Conservation (phyloP, 176 grass and related monocot species). For the Leersia perrieri region DNA sequence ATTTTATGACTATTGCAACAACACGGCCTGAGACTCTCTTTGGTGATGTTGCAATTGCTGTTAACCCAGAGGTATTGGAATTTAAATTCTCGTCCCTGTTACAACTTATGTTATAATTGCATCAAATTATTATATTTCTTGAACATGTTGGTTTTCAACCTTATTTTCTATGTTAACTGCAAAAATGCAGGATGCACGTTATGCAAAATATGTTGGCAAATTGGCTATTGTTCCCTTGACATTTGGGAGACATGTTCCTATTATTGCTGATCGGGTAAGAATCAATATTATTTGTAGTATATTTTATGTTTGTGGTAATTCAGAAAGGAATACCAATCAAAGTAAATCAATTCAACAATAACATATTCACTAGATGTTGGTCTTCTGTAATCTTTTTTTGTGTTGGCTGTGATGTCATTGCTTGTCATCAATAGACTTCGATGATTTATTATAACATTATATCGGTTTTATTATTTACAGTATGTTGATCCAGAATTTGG, state of each 20-base stretch:
- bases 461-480: constrained; percentile 56
- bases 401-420: not conserved
- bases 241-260: constrained; percentile 92
- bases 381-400: not conserved
- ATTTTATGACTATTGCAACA: constrained; percentile 95
- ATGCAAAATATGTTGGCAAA: constrained; percentile 74
- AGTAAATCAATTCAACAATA: constrained; percentile 24
- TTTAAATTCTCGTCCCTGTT: not conserved
- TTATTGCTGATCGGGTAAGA: constrained; percentile 89
- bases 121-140: constrained; percentile 23
- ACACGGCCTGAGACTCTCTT: constrained; percentile 96
- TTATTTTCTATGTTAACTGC: constrained; percentile 9
- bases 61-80: constrained; percentile 69
- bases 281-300: constrained; percentile 14
- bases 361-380: not conserved
- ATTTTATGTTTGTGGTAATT: constrained; percentile 20
- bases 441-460: constrained; percentile 16
- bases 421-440: not conserved
- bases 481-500: constrained; percentile 99
- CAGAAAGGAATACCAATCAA: constrained; percentile 15
- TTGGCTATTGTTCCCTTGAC: constrained; percentile 97
- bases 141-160: constrained; percentile 3
- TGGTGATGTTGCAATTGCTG: constrained; percentile 94
- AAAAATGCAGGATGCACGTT: constrained; percentile 85
- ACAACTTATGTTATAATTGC: not conserved